Evolutionary conservation across 805 yeast species (phyloP).

Genomic region (Candida patagonica): DNA sequence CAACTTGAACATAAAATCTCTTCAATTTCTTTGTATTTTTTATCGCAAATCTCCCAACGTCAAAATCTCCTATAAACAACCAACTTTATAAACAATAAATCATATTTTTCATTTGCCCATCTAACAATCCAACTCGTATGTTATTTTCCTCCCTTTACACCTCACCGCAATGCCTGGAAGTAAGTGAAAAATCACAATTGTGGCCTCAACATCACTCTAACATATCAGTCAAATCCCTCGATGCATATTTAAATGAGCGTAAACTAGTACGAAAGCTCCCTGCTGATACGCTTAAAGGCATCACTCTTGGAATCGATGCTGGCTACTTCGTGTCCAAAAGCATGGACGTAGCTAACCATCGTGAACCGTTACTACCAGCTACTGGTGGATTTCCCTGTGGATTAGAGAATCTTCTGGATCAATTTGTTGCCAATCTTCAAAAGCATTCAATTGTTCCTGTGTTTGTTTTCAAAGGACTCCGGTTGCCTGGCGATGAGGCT

Average conservation of each 20-base stretch:
- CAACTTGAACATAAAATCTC: too few relatives aligned
- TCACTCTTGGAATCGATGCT: constrained; percentile 76
- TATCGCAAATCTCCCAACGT: too few relatives aligned
- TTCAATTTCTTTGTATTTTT: too few relatives aligned
- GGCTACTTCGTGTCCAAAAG: constrained; percentile 65
- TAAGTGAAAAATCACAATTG: too few relatives aligned
- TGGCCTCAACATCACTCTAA: too few relatives aligned
- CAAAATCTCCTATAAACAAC: too few relatives aligned
- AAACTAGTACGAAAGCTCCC: constrained; percentile 52
- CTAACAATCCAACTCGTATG: too few relatives aligned
- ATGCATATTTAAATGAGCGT: constrained; percentile 59
- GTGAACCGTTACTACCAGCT: constrained; percentile 64
- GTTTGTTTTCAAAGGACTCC: constrained; percentile 67
- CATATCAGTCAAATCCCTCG: constrained; percentile 46
- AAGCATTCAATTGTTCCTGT: constrained; percentile 64
- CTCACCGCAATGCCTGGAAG: too few relatives aligned
- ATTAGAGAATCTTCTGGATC: constrained; percentile 43
- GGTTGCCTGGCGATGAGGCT: constrained; percentile 25
- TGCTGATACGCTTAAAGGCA: constrained; percentile 52
- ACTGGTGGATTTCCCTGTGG: constrained; percentile 74
- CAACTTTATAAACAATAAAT: too few relatives aligned
- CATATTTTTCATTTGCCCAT: too few relatives aligned
- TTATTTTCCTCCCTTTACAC: too few relatives aligned
- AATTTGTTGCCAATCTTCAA: constrained; percentile 53
- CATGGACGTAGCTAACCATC: constrained; percentile 40